These are phyloP conservation scores for Xerocomus spinulosus DNA, from an alignment of 768 basidiomycete species.

Conservation along the genomic window DNA sequence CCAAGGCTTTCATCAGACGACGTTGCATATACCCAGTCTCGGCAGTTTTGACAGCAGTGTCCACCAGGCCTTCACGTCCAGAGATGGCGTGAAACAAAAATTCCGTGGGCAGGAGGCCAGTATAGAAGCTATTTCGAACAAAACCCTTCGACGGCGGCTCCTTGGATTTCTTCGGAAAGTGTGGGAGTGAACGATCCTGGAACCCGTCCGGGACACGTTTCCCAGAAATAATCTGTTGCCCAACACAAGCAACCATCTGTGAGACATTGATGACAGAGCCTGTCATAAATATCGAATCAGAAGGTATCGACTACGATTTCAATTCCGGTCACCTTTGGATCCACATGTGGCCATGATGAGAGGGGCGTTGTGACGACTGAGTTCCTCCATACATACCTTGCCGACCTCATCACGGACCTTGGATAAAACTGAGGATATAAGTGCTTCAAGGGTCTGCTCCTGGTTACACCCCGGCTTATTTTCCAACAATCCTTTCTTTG, in stretches of 20 bases:
- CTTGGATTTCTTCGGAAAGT: slow-evolving; percentile 95
- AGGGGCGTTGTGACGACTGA: slow-evolving; percentile 96
- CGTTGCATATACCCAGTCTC: slow-evolving; percentile 99
- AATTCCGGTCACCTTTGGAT: slow-evolving; percentile 72
- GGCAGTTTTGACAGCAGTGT: slow-evolving; percentile 99
- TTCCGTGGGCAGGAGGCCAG: slow-evolving; percentile 87
- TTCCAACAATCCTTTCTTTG: slow-evolving; percentile 87
- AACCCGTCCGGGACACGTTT: slow-evolving; percentile 98
- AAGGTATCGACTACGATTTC: neutral
- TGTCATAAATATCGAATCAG: slow-evolving; percentile 24
- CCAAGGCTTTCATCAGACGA: slow-evolving; percentile 97
- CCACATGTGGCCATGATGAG: slow-evolving; percentile 99
- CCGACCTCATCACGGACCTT: slow-evolving; percentile 95
- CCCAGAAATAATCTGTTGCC: slow-evolving; percentile 97
- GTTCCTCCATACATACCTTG: slow-evolving; percentile 95
- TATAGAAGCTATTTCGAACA: slow-evolving; percentile 95
- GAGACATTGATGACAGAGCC: slow-evolving; percentile 99
- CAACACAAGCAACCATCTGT: slow-evolving; percentile 99
- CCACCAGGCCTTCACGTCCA: slow-evolving; percentile 96
- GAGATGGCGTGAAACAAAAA: slow-evolving; percentile 99
- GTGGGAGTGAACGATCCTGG: slow-evolving; percentile 97
- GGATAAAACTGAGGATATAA: slow-evolving; percentile 89
- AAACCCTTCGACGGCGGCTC: slow-evolving; percentile 98
- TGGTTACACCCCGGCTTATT: slow-evolving; percentile 98
- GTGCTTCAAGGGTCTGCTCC: slow-evolving; percentile 95